Percentiles rank a stretch among this genome's conserved stretches.
These are phyloP conservation scores for Heterobasidion parviporum DNA, from an alignment of 1,284 basidiomycete genomes.

Conservation along the genomic window DNA sequence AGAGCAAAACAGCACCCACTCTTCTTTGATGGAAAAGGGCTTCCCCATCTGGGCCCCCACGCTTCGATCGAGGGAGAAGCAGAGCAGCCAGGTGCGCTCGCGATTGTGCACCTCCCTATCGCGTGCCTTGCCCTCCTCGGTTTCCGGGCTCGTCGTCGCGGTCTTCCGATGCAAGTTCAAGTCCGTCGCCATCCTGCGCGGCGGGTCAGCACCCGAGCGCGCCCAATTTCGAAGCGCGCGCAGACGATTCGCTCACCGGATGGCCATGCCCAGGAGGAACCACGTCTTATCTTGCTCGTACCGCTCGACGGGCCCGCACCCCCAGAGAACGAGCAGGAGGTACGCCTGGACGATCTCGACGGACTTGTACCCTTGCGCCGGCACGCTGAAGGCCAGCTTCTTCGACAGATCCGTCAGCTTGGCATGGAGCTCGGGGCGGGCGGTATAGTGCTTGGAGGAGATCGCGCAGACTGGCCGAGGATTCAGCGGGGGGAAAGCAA, in stretches of 20 bases:
- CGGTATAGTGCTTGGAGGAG: constrained; percentile 83
- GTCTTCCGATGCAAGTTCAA: constrained; percentile 92
- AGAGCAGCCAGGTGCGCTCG: constrained; percentile 91
- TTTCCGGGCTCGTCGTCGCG: constrained; percentile 56
- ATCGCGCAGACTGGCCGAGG: constrained; percentile 76
- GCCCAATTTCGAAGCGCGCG: background rate
- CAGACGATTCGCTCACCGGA: constrained; percentile 39
- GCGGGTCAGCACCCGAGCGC: background rate
- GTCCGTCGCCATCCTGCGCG: constrained; percentile 89
- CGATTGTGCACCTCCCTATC: constrained; percentile 86
- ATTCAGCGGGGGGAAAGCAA: constrained; percentile 2
- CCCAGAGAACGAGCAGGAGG: constrained; percentile 76
- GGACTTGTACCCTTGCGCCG: constrained; percentile 83
- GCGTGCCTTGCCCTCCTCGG: constrained; percentile 65
- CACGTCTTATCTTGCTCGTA: constrained; percentile 98
- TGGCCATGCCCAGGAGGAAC: constrained; percentile 82
- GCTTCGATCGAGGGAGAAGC: constrained; percentile 86
- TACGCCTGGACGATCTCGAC: constrained; percentile 94
- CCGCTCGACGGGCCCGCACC: constrained; percentile 84
- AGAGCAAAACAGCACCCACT: constrained; percentile 42
- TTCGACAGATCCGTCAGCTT: constrained; percentile 79
- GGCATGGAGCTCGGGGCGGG: constrained; percentile 77
- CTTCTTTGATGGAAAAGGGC: constrained; percentile 78
- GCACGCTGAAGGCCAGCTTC: constrained; percentile 88
- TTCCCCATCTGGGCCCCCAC: constrained; percentile 92